Base-by-base conservation (phyloP, 1,139 yeast genomes). In the Candida sp. region DNA sequence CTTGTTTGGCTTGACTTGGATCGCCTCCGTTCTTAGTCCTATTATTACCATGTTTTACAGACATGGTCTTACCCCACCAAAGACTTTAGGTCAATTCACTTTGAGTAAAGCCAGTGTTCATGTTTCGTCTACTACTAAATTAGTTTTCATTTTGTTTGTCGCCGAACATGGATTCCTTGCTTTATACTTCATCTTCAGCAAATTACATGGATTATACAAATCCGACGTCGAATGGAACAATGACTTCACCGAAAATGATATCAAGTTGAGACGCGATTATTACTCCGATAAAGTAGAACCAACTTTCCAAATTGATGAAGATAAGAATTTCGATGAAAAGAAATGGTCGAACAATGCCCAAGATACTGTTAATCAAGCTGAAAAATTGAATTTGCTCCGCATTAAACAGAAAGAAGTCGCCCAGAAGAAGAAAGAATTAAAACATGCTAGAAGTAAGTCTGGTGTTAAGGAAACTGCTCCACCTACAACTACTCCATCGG, bases 1-100 rank as follows among this genome's bases (percentile, higher is more conserved):
- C 35, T 66, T 91, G 53, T 75, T 75, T 47, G 57, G 79, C 34
- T 72, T 91, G 52, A 77, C 90, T 2, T 84, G 95, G 85, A 51
- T 89, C 19, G 91, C 96, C 2, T 76, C 95, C 2, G 63, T 91
- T 32, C 69, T 87, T 34, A 76, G 87, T 1, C 84, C 96, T 15
- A 71, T 89, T 8, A 69, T 90, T 35, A 76, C 95, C 21, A 74
- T 81, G 11, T 86, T 93, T 82, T 90, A 86, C 64, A 81, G 76
- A 49, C 80, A 77, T 48, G 80, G 80, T 15, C 62, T 69, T 38
- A 51, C 63, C 35, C 77, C 77, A 19, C 74, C 75, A 37, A 72
- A 72, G 55, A 49, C 66, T 9, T 55, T 69, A 54, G 72, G 79
- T 40, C 67, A 70, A 57, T 56, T 73, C 53, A 60, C 72, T 12